These are phyloP conservation scores for Dianthus caryophyllus DNA, from an alignment of 148 eudicot genomes.

Conservation along the genomic window DNA sequence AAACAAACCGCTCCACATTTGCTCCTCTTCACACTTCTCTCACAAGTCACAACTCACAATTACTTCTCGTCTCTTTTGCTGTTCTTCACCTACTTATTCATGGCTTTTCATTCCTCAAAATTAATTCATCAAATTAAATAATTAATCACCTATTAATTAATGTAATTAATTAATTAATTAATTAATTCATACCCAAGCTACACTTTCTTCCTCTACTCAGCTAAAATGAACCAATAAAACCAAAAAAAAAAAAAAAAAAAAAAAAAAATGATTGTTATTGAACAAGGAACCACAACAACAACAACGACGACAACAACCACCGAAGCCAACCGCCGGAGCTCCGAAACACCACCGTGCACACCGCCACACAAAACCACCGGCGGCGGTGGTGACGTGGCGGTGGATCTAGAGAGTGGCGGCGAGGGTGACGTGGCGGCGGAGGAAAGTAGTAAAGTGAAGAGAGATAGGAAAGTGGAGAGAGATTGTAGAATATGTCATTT, in stretches of 20 bases:
- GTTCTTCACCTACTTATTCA: constrained; percentile 15
- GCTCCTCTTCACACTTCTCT: background rate
- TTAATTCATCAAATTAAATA: too few relatives aligned
- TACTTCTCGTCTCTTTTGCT: too few relatives aligned
- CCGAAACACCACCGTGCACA: constrained; percentile 16
- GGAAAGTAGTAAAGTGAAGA: constrained; percentile 16
- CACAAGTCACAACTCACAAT: too few relatives aligned
- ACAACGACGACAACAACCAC: too few relatives aligned
- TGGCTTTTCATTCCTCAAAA: background rate
- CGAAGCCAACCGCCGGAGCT: constrained; percentile 18
- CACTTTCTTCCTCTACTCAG: background rate
- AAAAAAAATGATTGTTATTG: constrained; percentile 14
- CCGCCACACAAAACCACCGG: constrained; percentile 12
- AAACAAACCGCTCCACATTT: too few relatives aligned
- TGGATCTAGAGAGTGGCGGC: constrained; percentile 52
- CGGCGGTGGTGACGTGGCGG: constrained; percentile 19
- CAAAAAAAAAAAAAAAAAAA: too few relatives aligned
- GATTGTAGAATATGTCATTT: constrained; percentile 84
- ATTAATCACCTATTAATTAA: too few relatives aligned
- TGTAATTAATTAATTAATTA: too few relatives aligned
- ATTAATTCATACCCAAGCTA: too few relatives aligned
- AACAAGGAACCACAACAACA: too few relatives aligned
- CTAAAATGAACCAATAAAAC: background rate
- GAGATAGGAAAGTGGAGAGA: constrained; percentile 31
- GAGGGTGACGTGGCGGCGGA: constrained; percentile 15